Conservation (phyloP, 2,329 filamentous ascomycete genomes). For the Colletotrichum simmondsii region DNA sequence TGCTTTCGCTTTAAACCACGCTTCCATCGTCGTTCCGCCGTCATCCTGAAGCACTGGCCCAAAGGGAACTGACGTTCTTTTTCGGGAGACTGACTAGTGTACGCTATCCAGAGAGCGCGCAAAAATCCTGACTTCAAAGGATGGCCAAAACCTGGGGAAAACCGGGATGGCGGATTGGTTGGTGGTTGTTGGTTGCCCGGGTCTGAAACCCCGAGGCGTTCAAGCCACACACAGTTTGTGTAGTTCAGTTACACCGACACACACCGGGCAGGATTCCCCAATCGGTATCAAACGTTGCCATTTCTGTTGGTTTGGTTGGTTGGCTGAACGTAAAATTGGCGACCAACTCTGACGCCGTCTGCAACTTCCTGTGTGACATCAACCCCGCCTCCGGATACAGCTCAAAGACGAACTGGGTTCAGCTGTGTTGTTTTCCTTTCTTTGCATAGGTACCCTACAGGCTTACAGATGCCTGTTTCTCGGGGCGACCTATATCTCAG, state of each 20-base stretch:
- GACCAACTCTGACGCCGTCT: not conserved
- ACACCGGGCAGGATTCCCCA: too few species aligned
- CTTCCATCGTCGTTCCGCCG: not conserved
- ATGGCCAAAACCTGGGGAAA: constrained; percentile 16
- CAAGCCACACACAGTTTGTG: constrained; percentile 9
- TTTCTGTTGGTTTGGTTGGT: constrained; percentile 13
- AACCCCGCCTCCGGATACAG: not conserved
- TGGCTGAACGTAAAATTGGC: not conserved
- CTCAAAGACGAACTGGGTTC: constrained; percentile 1
- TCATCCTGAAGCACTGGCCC: constrained; percentile 18
- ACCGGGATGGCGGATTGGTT: not conserved
- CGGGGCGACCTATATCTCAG: not conserved
- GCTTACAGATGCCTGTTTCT: not conserved
- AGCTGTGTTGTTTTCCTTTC: not conserved
- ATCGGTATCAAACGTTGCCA: not conserved
- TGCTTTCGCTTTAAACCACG: too few species aligned
- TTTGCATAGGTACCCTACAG: not conserved
- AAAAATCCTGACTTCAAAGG: not conserved
- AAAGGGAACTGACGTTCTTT: constrained; percentile 2
- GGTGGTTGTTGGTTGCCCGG: not conserved
- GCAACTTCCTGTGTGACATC: not conserved
- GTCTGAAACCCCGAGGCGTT: constrained; percentile 25
- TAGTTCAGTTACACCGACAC: not conserved
- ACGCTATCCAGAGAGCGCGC: not conserved
- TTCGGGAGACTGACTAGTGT: constrained; percentile 4